Evolutionary conservation across 352 stramenopile species (phyloP), one percentile per base, ranked within the genome.

Genomic region (Albugo laibachii): DNA sequence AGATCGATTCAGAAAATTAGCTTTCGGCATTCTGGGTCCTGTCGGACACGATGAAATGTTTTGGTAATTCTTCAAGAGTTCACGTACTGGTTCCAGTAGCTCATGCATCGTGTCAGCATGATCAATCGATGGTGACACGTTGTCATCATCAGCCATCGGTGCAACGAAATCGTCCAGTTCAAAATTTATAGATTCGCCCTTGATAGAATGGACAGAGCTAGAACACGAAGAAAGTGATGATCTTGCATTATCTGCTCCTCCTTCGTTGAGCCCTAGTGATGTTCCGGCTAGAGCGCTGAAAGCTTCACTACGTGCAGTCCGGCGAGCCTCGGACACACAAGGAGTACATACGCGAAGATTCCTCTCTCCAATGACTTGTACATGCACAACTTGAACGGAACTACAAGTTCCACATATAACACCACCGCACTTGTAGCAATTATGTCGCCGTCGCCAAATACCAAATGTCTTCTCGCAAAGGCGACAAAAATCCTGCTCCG

Each of bases 351-450:
- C 75, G 12, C 78, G 69, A 15, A 87, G 61, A 53, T 83, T 62
- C 12, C 77, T 67, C 50, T 83, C 70, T 21, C 77, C 74, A 41
- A 86, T 59, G 3, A 80, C 69, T 0, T 74, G 74, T 41, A 91
- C 70, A 1, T 75, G 61, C 6, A 73, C 63, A 34, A 49, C 73
- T 24, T 73, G 74, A 6, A 91, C 59, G 1, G 59, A 65, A 19
- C 63, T 83, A 58, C 78, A 91, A 42, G 65, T 83, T 40, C 68
- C 82, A 58, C 77, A 87, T 44, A 83, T 78, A 10, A 69, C 70
- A 50, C 81, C 74, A 18, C 72, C 78, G 37, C 78, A 91, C 52
- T 86, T 84, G 56, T 86, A 68, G 57, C 78, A 91, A 52, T 83
- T 86, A 61, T 86, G 81, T 47, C 69, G 62, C 14, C 68, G 74